phyloP scores from a whole-genome alignment of 2,329 filamentous ascomycete species.

The Grosmannia huntii region DNA sequence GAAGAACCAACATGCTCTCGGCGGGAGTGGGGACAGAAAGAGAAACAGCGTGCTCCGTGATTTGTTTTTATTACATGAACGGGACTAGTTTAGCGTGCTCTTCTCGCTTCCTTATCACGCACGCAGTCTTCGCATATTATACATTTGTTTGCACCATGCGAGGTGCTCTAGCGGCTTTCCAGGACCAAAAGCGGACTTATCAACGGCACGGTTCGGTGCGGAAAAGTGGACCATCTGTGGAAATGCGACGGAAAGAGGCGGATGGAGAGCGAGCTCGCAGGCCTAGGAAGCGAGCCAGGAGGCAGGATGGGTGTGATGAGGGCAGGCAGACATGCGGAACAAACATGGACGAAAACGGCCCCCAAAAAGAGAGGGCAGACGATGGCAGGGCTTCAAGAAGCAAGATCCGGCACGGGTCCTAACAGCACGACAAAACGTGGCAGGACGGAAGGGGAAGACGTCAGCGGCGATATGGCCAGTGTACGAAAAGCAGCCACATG shows the following conservation, averaged over 20 bases:
- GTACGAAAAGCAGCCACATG: not conserved
- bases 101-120: conserved; percentile 1
- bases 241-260: not conserved
- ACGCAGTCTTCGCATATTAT: not conserved
- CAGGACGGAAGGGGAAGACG: not conserved
- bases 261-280: not conserved
- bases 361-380: too few species aligned
- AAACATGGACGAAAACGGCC: not conserved
- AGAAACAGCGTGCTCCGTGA: not conserved
- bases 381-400: not conserved
- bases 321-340: not conserved
- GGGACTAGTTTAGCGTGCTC: not conserved
- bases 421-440: not conserved
- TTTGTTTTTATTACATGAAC: not conserved
- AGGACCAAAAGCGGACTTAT: not conserved
- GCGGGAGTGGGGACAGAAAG: not conserved
- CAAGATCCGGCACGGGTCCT: not conserved
- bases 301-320: not conserved
- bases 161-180: not conserved
- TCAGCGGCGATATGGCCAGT: not conserved
- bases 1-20: too few species aligned
- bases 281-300: not conserved
- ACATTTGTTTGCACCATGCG: not conserved
- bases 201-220: conserved; percentile 3
- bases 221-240: not conserved